Base-by-base conservation (phyloP, 2,329 filamentous ascomycete species). In the Neofusicoccum laricinum region DNA sequence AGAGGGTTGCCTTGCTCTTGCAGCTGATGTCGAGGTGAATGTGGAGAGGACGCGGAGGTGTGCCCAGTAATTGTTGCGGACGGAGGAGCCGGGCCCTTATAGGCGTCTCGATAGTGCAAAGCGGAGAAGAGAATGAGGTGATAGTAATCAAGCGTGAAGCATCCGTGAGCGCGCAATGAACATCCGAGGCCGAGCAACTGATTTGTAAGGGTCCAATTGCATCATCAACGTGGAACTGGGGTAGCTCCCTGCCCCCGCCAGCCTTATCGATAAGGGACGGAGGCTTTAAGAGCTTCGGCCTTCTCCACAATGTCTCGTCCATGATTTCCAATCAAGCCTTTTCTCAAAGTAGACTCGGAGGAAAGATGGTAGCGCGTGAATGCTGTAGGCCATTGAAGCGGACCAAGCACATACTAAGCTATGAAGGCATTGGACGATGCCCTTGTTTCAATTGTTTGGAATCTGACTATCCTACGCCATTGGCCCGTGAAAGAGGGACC, bases 151-250 rank as follows among this genome's bases (percentile, higher is more conserved):
- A 12, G 4, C 36, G 36, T 45, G 40, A 32, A 32, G 53, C 25
- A 58, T n/a, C 46, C n/a, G 55, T 46, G 38, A n/a, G 41, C 49
- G 61, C 61, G 17, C 11, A 36, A n/a, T n/a, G 10, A 19, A 55
- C 14, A 19, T 41, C 61, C 49, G 61, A 63, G 21, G 48, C 61
- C 48, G 61, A 53, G 55, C 30, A 36, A 40, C 41, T 63, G 61
- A 63, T 63, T 63, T 63, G 61, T 63, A 53, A 63, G 43, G 48
- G 38, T 46, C 38, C 38, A 55, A 63, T 63, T 51, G 61, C 61
- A 41, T 63, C 61, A 63, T 63, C 30, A 15, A 17, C 30, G n/a
- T 41, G 25, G 34, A 32, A n/a, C 41, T 36, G 41, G 43, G 25
- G 17, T 61, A 34, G 57, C 57, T 59, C 17, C 25, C n/a, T 15